Conservation (phyloP, 139 green algal species). For the Asterochloris erici region DNA sequence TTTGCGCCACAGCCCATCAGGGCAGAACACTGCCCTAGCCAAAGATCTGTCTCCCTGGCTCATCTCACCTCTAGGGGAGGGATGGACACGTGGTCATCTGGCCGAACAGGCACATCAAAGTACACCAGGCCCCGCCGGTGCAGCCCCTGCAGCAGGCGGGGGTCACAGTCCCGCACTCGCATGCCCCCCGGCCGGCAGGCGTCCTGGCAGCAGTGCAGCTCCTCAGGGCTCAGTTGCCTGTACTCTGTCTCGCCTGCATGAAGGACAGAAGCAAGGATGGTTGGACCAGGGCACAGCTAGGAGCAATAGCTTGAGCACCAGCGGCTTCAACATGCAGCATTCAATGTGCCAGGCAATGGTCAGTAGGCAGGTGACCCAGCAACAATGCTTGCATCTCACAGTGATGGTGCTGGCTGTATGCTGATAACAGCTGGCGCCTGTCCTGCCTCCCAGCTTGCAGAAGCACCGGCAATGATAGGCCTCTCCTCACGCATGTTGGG, state of each 20-base stretch:
- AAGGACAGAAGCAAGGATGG: too few species aligned
- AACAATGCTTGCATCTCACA: too few species aligned
- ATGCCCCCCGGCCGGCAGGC: slow-evolving; percentile 11
- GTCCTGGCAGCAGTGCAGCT: slow-evolving; percentile 49
- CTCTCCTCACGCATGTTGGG: background rate
- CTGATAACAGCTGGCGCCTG: too few species aligned
- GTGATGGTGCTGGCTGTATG: too few species aligned
- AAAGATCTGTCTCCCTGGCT: background rate
- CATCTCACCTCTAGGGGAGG: slow-evolving; percentile 70
- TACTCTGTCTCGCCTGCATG: slow-evolving; percentile 72
- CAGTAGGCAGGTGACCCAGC: too few species aligned
- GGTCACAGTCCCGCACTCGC: slow-evolving; percentile 30
- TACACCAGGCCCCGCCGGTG: slow-evolving; percentile 81
- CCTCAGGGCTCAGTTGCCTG: slow-evolving; percentile 60
- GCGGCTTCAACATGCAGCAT: too few species aligned
- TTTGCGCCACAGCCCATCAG: too few species aligned
- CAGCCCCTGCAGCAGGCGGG: slow-evolving; percentile 41
- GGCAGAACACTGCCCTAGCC: too few species aligned
- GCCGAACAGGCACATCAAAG: slow-evolving; percentile 77
- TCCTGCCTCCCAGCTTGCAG: background rate
- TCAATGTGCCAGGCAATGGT: too few species aligned
- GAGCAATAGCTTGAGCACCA: too few species aligned
- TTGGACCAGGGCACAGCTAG: too few species aligned
- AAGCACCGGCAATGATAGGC: background rate
- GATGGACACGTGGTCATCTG: slow-evolving; percentile 78